Base-by-base conservation (phyloP, 805 yeast genomes). In the Yarrowia deformans region DNA sequence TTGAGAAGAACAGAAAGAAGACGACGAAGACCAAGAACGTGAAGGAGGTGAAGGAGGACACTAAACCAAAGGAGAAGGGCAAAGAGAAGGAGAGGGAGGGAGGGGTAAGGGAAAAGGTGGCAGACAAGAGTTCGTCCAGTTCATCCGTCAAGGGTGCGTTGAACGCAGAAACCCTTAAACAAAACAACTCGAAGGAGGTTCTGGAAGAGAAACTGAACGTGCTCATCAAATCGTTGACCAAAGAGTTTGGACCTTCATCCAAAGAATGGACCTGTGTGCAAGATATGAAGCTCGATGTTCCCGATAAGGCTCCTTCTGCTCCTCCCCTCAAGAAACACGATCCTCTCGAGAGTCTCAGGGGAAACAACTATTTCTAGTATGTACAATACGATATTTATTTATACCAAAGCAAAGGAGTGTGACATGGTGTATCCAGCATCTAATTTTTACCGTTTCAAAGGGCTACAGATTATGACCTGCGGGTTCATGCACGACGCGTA, bases 401-500 rank as follows among this genome's bases (percentile, higher is more conserved):
- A 58, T 35, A 16, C 19, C 34, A n/a, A n/a, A n/a, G n/a, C n/a
- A n/a, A n/a, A n/a, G n/a, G n/a, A n/a, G n/a, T n/a, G n/a, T n/a
- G n/a, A n/a, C n/a, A n/a, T n/a, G n/a, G n/a, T n/a, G n/a, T n/a
- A n/a, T n/a, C n/a, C n/a, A n/a, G n/a, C n/a, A n/a, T n/a, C n/a
- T n/a, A n/a, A n/a, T n/a, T n/a, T n/a, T n/a, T n/a, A n/a, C n/a
- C n/a, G n/a, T n/a, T n/a, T n/a, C n/a, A n/a, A n/a, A n/a, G n/a
- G n/a, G n/a, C n/a, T n/a, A n/a, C 37, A 23, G 61, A 23, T 55
- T 55, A 55, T 23, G 39, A 40, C 18, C 23, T 56, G 63, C 63
- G 42, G 14, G 48, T 16, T 56, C 40, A 60, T 45, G 66, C 66
- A 60, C 52, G 66, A 60, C 52, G 52, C 66, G 52, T 34, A 23